Evolutionary conservation across 2,329 filamentous ascomycete species (phyloP).

Genomic region (Atkinsonella hypoxylon): DNA sequence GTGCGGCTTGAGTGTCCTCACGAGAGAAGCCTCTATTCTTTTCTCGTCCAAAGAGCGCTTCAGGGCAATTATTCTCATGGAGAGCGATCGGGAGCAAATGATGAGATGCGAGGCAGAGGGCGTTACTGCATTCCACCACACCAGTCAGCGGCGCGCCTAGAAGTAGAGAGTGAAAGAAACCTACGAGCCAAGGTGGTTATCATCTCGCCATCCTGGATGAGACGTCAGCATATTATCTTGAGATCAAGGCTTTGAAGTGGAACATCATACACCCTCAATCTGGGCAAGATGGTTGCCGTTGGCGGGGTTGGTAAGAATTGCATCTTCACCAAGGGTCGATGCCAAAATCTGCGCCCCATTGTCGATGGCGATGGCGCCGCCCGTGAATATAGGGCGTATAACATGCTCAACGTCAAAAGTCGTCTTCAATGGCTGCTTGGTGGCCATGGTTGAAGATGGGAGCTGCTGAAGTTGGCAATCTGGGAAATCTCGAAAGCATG

Average conservation of each 20-base stretch:
- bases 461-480: not conserved
- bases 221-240: not conserved
- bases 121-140: constrained; percentile 47
- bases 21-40: constrained; percentile 51
- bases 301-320: constrained; percentile 70
- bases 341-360: constrained; percentile 71
- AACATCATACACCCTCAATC: constrained; percentile 63
- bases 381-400: constrained; percentile 88
- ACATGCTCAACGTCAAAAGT: constrained; percentile 78
- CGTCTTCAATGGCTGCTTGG: constrained; percentile 59
- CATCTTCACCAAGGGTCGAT: constrained; percentile 86
- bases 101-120: constrained; percentile 80
- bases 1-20: constrained; percentile 80
- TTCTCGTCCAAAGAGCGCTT: constrained; percentile 43
- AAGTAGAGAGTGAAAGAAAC: constrained; percentile 8
- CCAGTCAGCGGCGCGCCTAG: constrained; percentile 7
- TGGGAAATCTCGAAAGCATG: not conserved
- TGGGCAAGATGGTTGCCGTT: constrained; percentile 72
- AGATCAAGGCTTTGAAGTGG: not conserved
- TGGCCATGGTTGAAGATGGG: constrained; percentile 33
- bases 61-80: constrained; percentile 83
- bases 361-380: constrained; percentile 76
- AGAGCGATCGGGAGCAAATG: constrained; percentile 86
- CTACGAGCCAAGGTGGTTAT: constrained; percentile 62
- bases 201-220: constrained; percentile 56